Evolutionary conservation across 352 stramenopile genomes (phyloP).

Genomic region (Thraustotheca clavata): DNA sequence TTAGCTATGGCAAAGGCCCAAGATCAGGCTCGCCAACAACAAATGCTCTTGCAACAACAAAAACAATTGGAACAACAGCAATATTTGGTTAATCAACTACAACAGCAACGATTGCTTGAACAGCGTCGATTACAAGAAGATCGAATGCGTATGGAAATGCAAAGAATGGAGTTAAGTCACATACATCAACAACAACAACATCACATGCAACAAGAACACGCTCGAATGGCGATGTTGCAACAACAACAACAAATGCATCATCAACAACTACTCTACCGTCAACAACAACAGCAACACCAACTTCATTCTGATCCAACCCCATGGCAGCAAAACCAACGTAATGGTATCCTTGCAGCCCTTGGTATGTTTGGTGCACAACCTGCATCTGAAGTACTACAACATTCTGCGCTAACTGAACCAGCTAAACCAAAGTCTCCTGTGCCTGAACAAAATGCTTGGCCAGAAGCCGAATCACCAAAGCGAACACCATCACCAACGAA

Average conservation of each 20-base stretch:
- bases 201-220: conserved; percentile 40
- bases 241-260: conserved; percentile 50
- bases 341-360: conserved; percentile 50
- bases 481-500: background rate
- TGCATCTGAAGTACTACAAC: background rate
- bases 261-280: conserved; percentile 27
- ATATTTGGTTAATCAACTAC: conserved; percentile 54
- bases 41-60: conserved; percentile 30
- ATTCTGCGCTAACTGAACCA: background rate
- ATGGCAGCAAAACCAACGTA: conserved; percentile 62
- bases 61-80: conserved; percentile 56
- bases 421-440: background rate
- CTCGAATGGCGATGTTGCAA: conserved; percentile 21
- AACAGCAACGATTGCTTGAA: conserved; percentile 61
- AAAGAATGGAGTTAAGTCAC: conserved; percentile 58
- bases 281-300: background rate
- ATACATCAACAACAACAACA: conserved; percentile 57
- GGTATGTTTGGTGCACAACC: conserved; percentile 39
- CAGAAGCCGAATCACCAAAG: background rate
- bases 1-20: too few relatives aligned
- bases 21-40: conserved; percentile 18
- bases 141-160: conserved; percentile 67
- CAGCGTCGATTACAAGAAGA: conserved; percentile 59
- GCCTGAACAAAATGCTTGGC: background rate
- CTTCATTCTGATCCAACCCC: conserved; percentile 26